Conservation (phyloP, 257 asterid species). For the Galeopsis tetrahit region DNA sequence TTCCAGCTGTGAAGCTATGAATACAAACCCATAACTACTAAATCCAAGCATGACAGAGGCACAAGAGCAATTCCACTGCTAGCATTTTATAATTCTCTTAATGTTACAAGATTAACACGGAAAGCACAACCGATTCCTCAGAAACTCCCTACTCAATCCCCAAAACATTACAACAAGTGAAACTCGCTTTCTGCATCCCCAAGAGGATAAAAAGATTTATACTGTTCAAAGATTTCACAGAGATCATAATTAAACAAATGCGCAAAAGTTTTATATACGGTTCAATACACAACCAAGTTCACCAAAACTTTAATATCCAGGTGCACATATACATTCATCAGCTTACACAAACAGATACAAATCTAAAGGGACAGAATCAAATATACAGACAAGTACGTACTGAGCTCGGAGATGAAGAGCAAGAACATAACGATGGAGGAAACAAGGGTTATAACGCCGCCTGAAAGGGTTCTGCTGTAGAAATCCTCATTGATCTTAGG, state of each 20-base stretch:
- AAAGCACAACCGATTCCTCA: background rate
- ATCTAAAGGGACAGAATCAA: slow-evolving; percentile 11
- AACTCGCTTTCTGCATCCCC: background rate
- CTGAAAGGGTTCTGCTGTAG: slow-evolving; percentile 94
- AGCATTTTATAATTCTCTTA: slow-evolving; percentile 13
- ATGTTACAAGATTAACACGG: slow-evolving; percentile 4
- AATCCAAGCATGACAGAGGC: background rate
- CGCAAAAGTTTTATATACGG: background rate
- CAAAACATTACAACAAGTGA: background rate
- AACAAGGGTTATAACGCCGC: slow-evolving; percentile 83
- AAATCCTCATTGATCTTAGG: slow-evolving; percentile 99
- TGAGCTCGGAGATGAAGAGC: slow-evolving; percentile 94
- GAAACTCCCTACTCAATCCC: slow-evolving; percentile 19
- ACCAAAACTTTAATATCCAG: background rate
- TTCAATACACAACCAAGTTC: slow-evolving; percentile 5
- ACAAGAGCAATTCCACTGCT: background rate
- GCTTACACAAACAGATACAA: background rate
- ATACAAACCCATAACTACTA: background rate
- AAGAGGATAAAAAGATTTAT: slow-evolving; percentile 2
- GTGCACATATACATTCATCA: slow-evolving; percentile 1
- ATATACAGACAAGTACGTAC: slow-evolving; percentile 48
- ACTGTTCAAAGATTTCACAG: background rate
- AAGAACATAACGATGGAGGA: slow-evolving; percentile 87
- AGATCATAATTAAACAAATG: slow-evolving; percentile 1
- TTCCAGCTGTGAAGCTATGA: background rate